These are phyloP conservation scores for Vickermania ingenoplastis DNA, from an alignment of 208 protist species.

Conservation along the genomic window DNA sequence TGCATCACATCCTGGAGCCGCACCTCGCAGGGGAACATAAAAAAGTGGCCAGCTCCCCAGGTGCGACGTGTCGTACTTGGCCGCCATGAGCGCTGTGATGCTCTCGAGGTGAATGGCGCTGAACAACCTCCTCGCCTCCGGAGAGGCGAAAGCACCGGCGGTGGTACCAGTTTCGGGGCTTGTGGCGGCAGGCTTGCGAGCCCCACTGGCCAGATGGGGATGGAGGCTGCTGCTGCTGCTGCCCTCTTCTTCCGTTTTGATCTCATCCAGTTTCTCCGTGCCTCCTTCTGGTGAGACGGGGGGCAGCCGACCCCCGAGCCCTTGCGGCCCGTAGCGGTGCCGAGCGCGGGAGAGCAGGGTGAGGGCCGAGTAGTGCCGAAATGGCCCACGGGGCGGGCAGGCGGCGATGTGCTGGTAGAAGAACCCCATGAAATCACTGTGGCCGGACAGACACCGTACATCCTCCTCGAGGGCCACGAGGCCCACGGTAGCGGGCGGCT, in stretches of 20 bases:
- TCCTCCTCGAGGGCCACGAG: constrained; percentile 9
- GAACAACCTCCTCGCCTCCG: constrained; percentile 4
- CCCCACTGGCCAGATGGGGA: neutral
- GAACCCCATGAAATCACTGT: constrained; percentile 59
- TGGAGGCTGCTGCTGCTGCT: neutral
- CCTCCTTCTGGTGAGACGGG: neutral
- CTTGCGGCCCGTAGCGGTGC: constrained; percentile 7
- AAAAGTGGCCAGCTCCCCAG: constrained; percentile 57
- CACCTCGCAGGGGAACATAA: constrained; percentile 69
- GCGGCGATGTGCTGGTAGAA: constrained; percentile 59
- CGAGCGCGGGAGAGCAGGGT: constrained; percentile 54
- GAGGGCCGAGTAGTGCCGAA: constrained; percentile 54
- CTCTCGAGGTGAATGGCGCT: constrained; percentile 29
- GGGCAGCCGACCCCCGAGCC: neutral
- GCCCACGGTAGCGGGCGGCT: neutral
- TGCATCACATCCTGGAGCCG: constrained; percentile 38
- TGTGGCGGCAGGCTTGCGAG: neutral
- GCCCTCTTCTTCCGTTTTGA: neutral
- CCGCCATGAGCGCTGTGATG: constrained; percentile 47
- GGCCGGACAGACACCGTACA: constrained; percentile 22
- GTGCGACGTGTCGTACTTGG: constrained; percentile 52
- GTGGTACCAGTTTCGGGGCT: constrained; percentile 2
- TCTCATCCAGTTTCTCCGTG: neutral
- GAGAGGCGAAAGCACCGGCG: neutral
- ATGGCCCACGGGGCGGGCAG: constrained; percentile 63